Base-by-base conservation (phyloP, 164 flowering plant genomes). In the Nelumbo lutea region DNA sequence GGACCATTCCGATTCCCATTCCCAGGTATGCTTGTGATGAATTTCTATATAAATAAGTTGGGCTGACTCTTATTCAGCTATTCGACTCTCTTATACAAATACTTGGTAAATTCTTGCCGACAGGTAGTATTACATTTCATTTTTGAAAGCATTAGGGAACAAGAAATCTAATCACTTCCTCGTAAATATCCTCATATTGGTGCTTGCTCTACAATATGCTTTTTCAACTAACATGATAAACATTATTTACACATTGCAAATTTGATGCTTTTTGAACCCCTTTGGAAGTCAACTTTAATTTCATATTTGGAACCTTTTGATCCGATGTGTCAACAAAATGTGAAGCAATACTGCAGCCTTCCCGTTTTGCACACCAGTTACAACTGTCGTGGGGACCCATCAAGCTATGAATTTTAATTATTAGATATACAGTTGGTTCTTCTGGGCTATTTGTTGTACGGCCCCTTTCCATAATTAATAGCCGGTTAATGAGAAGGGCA, bases 401-500 rank as follows among this genome's bases (percentile, higher is more conserved):
- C 11, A 41, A 60, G 11, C 1, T 60, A 2, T 11, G 1, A 3
- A 10, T 13, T 59, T 51, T 15, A 66, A 38, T 60, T 59, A 52
- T 27, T 14, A 38, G 51, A 42, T 43, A 62, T 44, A 53, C 55
- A 43, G 42, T 59, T 41, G 52, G 65, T 14, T 43, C 9, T 48
- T 57, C 40, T 70, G 13, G 43, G 38, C 46, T 59, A 39, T 56
- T 44, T 39, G 62, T 57, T 7, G 39, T 45, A 56, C 39, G 58
- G 67, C n/a, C 38, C 47, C 4, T 11, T 57, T 10, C 3, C 50
- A 11, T 38, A 8, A 38, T 43, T 2, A 38, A 27, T 27, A 27
- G 27, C 4, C 47, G 47, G 50, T 59, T 50, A 41, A 76, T 64
- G 71, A 66, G 68, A 78, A 64, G 59, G 80, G 64, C 56, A 48